A percentile compares a stretch with the other conserved stretches of the same genome.
These are phyloP conservation scores for Monosporascus sp. DNA, from an alignment of 2,329 filamentous ascomycete species.

Conservation along the genomic window DNA sequence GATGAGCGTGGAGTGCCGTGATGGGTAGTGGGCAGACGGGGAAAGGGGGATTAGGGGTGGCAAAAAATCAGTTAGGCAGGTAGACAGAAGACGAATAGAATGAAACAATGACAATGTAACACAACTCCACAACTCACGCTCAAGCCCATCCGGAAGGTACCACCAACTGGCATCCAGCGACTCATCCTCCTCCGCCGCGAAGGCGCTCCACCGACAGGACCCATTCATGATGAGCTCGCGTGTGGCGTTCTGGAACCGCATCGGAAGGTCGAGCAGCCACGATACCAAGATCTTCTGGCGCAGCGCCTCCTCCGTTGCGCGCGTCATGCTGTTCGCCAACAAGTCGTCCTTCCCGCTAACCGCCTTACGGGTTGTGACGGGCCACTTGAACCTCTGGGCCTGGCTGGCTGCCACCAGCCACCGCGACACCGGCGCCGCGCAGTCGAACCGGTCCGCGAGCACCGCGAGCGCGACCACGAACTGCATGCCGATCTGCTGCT, in stretches of 20 bases:
- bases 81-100: neutral
- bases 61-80: constrained; percentile 4
- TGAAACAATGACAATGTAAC: neutral
- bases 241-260: constrained; percentile 56
- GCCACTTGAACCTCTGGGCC: constrained; percentile 50
- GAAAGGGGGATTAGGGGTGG: neutral
- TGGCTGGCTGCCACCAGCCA: constrained; percentile 37
- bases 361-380: constrained; percentile 36
- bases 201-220: constrained; percentile 51
- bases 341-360: constrained; percentile 30
- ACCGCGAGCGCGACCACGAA: constrained; percentile 64
- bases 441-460: constrained; percentile 70
- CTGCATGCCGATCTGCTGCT: constrained; percentile 45
- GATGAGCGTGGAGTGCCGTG: neutral
- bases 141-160: constrained; percentile 63
- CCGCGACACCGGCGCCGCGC: constrained; percentile 46
- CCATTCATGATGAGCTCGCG: constrained; percentile 62
- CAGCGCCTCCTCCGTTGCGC: constrained; percentile 56
- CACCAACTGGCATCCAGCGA: constrained; percentile 53
- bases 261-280: constrained; percentile 57
- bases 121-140: constrained; percentile 51
- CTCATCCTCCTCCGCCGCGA: constrained; percentile 24
- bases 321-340: constrained; percentile 25
- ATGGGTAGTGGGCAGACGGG: neutral
- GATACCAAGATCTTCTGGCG: constrained; percentile 66